Base-by-base conservation (phyloP, 495 filamentous ascomycete genomes). In the Podospora appendiculata region DNA sequence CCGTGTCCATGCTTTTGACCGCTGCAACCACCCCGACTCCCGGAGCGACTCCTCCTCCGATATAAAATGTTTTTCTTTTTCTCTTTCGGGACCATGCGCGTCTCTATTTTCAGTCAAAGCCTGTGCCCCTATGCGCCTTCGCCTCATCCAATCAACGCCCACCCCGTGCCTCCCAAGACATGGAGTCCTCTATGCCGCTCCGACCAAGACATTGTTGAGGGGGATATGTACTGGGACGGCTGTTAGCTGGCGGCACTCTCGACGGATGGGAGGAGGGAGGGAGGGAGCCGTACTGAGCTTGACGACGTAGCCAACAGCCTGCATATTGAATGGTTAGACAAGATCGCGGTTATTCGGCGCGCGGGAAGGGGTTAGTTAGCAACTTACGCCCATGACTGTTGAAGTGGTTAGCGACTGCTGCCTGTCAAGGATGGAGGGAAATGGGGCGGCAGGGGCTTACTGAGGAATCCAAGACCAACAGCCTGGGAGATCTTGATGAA, bases 401-500 rank as follows among this genome's bases (percentile, higher is more conserved):
- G 45, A 12, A 38, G 14, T 17, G 18, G 12, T 1, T 48, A 17
- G 34, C 33, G 12, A 39, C 16, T 12, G 16, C 41, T 38, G 32
- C 7, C 32, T 11, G 13, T 45, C 50, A 50, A 41, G n/a, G 47
- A 17, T 41, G n/a, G 11, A 14, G 16, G 41, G n/a, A 4, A 8
- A 19, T 9, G 17, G 6, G 11, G 13, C 12, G 11, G 35, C 6
- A 36, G 19, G 41, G 42, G 9, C 60, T 41, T 61, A 65, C 62
- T 59, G 17, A 68, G 57, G 56, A 70, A 67, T 49, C 67, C 67
- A 58, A 95, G 85, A 58, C 92, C 93, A 54, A 98, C 93, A 54
- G 93, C 92, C 70, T 96, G 90, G 62, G 82, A 89, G 71, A 98
- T 93, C 76, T 93, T 90, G 63, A 95, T 80, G 75, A 95, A 97